These are phyloP conservation scores for Naganishia antarctica DNA, from an alignment of 768 basidiomycete species.

Conservation along the genomic window DNA sequence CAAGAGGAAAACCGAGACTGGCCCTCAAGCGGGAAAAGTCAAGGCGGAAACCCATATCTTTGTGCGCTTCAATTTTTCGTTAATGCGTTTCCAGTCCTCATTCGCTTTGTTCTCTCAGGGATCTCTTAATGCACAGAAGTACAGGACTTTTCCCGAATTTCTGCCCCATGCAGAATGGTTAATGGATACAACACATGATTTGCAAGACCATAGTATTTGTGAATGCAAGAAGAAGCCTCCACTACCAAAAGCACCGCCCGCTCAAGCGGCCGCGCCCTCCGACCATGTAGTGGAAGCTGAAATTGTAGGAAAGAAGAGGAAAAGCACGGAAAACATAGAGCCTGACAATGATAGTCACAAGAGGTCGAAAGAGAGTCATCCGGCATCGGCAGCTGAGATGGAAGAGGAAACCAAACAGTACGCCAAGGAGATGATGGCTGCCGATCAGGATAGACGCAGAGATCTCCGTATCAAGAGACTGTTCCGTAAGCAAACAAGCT, in stretches of 20 bases:
- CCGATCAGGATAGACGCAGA: slow-evolving; percentile 12
- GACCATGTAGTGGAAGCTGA: slow-evolving; percentile 1
- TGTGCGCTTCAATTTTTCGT: background rate
- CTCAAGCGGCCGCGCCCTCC: background rate
- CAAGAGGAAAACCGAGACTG: slow-evolving; percentile 16
- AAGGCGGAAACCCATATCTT: background rate
- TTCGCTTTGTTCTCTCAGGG: background rate
- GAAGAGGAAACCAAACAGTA: slow-evolving; percentile 7
- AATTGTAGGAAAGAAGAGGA: background rate
- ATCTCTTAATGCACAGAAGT: background rate
- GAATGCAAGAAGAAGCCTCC: slow-evolving; percentile 5
- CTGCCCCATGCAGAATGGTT: slow-evolving; percentile 10
- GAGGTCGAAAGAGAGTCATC: background rate
- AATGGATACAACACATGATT: background rate
- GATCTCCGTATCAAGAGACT: slow-evolving; percentile 7
- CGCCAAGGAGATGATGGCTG: slow-evolving; percentile 14
- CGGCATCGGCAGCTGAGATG: background rate
- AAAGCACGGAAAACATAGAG: background rate
- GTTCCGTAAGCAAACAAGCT: slow-evolving; percentile 6
- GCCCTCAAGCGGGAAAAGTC: background rate
- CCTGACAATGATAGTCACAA: background rate
- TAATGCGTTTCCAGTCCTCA: too few species aligned
- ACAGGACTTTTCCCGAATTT: slow-evolving; percentile 8
- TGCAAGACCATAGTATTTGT: slow-evolving; percentile 8
- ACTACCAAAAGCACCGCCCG: background rate